Base-by-base conservation (phyloP, 495 filamentous ascomycete species). In the Neurospora sp. region DNA sequence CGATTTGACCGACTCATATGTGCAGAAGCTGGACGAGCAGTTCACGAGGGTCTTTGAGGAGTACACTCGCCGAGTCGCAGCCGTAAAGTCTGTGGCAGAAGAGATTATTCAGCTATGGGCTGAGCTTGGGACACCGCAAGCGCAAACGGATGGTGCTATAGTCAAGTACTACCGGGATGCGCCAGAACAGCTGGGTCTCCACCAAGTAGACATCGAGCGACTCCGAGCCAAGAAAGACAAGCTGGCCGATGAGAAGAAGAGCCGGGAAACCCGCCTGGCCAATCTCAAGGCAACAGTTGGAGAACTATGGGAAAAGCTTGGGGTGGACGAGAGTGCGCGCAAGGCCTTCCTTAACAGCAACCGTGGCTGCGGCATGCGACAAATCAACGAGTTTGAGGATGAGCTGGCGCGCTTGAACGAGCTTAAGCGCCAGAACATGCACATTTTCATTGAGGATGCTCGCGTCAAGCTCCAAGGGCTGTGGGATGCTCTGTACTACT, bases 1-100 rank as follows among this genome's bases (percentile, higher is more conserved):
- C 78, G 93, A 98, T 75, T 87, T 99, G 40, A 97, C 94, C 0
- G 89, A 92, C 4, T 82, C 89, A n/a, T 98, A 98, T 78, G 91
- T 97, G 40, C 89, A 91, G 20, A 88, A 91, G 27, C 86, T 99
- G 41, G 94, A 99, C 78, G 86, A 88, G 27, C 96, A 98, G 81
- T 98, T 97, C 74, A 91, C 92, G 6, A 88, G 93, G 40, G 93
- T 99, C 35, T 97, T 97, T 78, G 92, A 98, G 80, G 96, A 98
- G 80, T 99, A 98, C 77, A 91, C 88, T 44, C 91, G 90, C 44
- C 92, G 96, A 44, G 82, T 96, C 35, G 85, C 86, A 2, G 89
- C 86, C 5, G 94, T 98, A n/a, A 88, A 91, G 78, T 81, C 88
- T 11, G 81, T 93, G 0, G 88, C 89, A 4, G 92, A 96, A 74